phyloP scores from a whole-genome alignment of 257 asterid species.

The Avicennia marina region DNA sequence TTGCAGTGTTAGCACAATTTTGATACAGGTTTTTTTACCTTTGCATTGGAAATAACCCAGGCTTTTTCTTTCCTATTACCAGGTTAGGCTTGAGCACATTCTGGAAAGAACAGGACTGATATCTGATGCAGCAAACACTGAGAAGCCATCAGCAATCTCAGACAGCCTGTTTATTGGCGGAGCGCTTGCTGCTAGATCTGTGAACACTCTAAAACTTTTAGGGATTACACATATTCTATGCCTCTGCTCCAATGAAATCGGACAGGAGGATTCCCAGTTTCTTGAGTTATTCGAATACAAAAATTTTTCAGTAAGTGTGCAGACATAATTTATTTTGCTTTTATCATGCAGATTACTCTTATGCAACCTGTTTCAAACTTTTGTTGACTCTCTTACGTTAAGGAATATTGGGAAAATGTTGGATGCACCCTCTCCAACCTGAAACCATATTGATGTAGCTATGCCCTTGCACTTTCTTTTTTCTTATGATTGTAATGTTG shows the following conservation, averaged over 20 bases:
- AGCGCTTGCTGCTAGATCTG: constrained; percentile 95
- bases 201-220: constrained; percentile 78
- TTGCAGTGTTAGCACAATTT: neutral
- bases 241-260: constrained; percentile 93
- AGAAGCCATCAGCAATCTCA: constrained; percentile 69
- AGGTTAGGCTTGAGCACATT: constrained; percentile 99
- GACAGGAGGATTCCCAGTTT: constrained; percentile 94
- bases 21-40: neutral
- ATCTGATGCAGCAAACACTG: constrained; percentile 94
- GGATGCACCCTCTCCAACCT: neutral
- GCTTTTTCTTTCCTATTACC: constrained; percentile 20
- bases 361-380: neutral
- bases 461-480: neutral
- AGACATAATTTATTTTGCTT: too few species aligned
- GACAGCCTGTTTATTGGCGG: constrained; percentile 77
- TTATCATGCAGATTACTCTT: neutral
- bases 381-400: constrained; percentile 1
- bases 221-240: constrained; percentile 88
- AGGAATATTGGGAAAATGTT: neutral
- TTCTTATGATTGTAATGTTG: neutral
- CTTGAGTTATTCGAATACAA: constrained; percentile 76
- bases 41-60: neutral
- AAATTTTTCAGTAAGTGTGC: constrained; percentile 74
- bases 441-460: neutral
- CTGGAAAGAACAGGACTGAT: constrained; percentile 83